phyloP scores from a whole-genome alignment of 192 early-diverging fungal genomes.

The Backusella sp. region DNA sequence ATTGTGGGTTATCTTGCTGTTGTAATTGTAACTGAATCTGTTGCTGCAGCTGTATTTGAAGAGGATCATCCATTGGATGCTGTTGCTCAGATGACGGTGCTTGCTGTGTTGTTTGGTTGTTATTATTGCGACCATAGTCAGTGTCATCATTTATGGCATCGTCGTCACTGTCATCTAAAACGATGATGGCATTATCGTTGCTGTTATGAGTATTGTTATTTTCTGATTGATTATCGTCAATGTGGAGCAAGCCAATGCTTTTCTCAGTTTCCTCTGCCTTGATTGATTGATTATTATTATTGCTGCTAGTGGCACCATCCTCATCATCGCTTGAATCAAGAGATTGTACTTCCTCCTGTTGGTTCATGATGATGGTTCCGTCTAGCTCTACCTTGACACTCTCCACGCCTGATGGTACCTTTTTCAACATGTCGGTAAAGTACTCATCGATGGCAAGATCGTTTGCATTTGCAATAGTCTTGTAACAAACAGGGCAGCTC shows the following conservation, averaged over 20 bases:
- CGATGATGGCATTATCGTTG: background rate
- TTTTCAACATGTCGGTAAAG: conserved; percentile 40
- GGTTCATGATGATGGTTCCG: conserved; percentile 21
- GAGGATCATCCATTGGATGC: background rate
- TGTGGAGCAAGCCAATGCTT: background rate
- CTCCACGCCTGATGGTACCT: conserved; percentile 36
- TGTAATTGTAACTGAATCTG: background rate
- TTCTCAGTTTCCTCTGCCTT: background rate
- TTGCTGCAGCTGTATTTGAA: background rate
- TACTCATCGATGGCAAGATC: conserved; percentile 72
- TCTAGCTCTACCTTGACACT: conserved; percentile 41
- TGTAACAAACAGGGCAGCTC: conserved; percentile 75
- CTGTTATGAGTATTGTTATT: background rate
- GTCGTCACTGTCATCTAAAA: background rate
- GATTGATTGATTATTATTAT: background rate
- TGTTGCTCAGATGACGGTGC: background rate
- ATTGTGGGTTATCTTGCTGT: background rate
- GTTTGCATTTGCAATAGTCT: conserved; percentile 44
- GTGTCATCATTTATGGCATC: background rate
- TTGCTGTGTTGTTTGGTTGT: background rate
- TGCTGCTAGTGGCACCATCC: background rate
- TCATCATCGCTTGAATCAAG: background rate
- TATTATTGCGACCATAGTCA: background rate
- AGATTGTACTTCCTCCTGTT: background rate
- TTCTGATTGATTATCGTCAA: background rate